These are phyloP conservation scores for Panus rudis DNA, from an alignment of 768 basidiomycete species.

Conservation along the genomic window DNA sequence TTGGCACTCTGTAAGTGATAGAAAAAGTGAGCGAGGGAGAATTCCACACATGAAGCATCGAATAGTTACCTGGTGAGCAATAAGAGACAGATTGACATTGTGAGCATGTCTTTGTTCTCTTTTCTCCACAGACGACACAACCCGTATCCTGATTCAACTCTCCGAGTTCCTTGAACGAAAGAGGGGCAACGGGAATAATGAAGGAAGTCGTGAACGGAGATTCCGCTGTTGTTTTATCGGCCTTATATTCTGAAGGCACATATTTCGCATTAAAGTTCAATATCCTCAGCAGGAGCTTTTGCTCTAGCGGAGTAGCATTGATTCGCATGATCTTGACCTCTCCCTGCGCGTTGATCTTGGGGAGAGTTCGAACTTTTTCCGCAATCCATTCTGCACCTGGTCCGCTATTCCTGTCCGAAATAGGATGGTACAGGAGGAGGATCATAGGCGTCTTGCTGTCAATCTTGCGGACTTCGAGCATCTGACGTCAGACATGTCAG, in stretches of 20 bases:
- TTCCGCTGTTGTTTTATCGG: constrained; percentile 16
- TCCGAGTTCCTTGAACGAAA: constrained; percentile 31
- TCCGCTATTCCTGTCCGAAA: background rate
- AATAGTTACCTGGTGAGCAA: constrained; percentile 30
- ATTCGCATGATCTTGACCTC: background rate
- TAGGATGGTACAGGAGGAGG: constrained; percentile 8
- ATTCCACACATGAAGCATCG: background rate
- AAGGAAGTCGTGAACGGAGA: constrained; percentile 25
- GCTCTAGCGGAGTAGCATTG: constrained; percentile 23
- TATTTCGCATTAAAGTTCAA: constrained; percentile 27
- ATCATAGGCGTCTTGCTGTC: constrained; percentile 11
- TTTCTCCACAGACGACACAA: constrained; percentile 34
- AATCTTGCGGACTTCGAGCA: constrained; percentile 8
- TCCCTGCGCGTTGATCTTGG: too few species aligned
- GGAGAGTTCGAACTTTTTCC: background rate
- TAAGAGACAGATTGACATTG: constrained; percentile 30
- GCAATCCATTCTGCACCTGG: background rate
- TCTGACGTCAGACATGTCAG: too few species aligned
- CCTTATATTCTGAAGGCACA: constrained; percentile 21
- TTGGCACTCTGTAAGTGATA: constrained; percentile 30
- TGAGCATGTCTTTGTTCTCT: constrained; percentile 25
- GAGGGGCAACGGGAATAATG: constrained; percentile 30
- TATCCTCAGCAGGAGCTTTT: constrained; percentile 26
- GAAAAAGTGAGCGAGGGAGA: background rate
- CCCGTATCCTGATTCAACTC: constrained; percentile 28